Evolutionary conservation across 805 yeast species (phyloP).

Genomic region (Spathaspora arborariae): DNA sequence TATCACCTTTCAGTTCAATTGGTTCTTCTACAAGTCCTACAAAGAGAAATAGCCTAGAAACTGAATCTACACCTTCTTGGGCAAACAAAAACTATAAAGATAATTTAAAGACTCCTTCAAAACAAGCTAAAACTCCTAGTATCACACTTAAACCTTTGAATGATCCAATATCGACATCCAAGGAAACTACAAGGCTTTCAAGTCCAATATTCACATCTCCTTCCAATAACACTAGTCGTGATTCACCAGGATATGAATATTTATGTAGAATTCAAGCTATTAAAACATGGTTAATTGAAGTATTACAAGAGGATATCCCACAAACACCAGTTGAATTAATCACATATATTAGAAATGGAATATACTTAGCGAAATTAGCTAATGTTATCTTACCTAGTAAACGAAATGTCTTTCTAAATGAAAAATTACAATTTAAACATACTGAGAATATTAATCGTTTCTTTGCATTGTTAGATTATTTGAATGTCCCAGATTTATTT

Average conservation of each 20-base stretch:
- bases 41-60: not conserved
- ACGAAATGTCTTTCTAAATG: constrained; percentile 56
- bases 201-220: constrained; percentile 18
- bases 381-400: constrained; percentile 63
- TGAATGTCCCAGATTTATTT: constrained; percentile 82
- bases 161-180: constrained; percentile 4
- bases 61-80: constrained; percentile 14
- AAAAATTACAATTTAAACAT: constrained; percentile 73
- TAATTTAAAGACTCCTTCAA: constrained; percentile 13
- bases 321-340: constrained; percentile 54
- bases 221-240: constrained; percentile 23
- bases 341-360: constrained; percentile 77
- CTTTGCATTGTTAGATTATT: constrained; percentile 61
- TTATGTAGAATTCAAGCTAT: constrained; percentile 78
- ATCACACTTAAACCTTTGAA: constrained; percentile 6
- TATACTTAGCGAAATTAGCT: constrained; percentile 75
- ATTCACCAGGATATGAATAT: constrained; percentile 59
- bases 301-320: constrained; percentile 56
- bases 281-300: constrained; percentile 71
- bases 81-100: constrained; percentile 18
- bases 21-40: not conserved
- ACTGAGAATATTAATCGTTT: constrained; percentile 90
- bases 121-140: not conserved
- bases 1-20: not conserved
- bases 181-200: constrained; percentile 1